Conservation (phyloP, 164 flowering plant genomes). For the Liquidambar formosana region DNA sequence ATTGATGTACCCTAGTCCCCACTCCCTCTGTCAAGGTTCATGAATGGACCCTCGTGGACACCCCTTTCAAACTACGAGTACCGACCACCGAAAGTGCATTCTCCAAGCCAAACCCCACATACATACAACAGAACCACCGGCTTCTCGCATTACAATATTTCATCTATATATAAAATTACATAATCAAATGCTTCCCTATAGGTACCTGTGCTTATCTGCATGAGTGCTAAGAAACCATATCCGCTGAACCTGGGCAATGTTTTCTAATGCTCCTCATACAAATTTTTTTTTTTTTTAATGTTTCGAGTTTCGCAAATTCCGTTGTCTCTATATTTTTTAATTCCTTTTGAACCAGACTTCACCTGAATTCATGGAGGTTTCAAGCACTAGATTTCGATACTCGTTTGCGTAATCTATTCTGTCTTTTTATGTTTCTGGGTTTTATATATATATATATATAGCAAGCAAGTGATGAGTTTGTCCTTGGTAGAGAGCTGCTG, state of each 20-base stretch:
- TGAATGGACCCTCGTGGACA: too few species aligned
- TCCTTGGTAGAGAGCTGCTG: not conserved
- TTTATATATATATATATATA: not conserved
- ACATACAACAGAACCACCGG: too few species aligned
- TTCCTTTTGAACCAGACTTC: not conserved
- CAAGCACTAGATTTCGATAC: constrained; percentile 26
- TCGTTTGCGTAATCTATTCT: constrained; percentile 13
- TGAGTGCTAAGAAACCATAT: constrained; percentile 12
- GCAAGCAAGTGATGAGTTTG: not conserved
- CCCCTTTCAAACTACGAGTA: too few species aligned
- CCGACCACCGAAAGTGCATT: too few species aligned
- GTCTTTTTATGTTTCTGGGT: not conserved
- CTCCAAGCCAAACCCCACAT: too few species aligned
- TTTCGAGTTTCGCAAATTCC: constrained; percentile 23
- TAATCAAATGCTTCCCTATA: too few species aligned
- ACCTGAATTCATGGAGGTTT: constrained; percentile 22
- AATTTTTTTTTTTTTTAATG: not conserved
- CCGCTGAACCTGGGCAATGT: constrained; percentile 22
- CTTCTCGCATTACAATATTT: too few species aligned
- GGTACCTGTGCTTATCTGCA: constrained; percentile 5
- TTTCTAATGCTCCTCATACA: not conserved
- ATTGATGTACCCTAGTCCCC: too few species aligned
- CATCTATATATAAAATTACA: too few species aligned
- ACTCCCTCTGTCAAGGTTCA: too few species aligned
- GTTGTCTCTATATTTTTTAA: constrained; percentile 1